These are phyloP conservation scores for Geranium brycei DNA, from an alignment of 345 rosid species.

Conservation along the genomic window DNA sequence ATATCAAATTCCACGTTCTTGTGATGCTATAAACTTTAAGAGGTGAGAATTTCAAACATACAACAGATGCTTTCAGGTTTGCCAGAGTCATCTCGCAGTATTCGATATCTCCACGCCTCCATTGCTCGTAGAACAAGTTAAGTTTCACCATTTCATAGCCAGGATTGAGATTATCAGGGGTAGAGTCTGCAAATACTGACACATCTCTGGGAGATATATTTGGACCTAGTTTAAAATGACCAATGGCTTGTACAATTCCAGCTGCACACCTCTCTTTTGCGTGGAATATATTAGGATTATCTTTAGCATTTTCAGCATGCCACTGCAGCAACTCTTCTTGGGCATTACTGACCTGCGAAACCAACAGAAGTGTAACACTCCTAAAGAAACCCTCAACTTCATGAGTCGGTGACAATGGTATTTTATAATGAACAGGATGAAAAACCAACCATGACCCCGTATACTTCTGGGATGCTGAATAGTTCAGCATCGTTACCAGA, in stretches of 20 bases:
- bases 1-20: neutral
- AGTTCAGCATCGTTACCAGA: slow-evolving; percentile 98
- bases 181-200: slow-evolving; percentile 27
- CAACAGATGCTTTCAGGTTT: slow-evolving; percentile 54
- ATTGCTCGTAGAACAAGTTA: slow-evolving; percentile 67
- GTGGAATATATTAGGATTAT: slow-evolving; percentile 67
- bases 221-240: slow-evolving; percentile 82
- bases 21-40: neutral
- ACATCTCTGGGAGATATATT: slow-evolving; percentile 77
- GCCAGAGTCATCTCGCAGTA: slow-evolving; percentile 50
- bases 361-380: neutral
- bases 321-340: slow-evolving; percentile 95
- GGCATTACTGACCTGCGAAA: slow-evolving; percentile 77
- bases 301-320: slow-evolving; percentile 77
- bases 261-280: slow-evolving; percentile 83
- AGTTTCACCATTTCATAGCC: slow-evolving; percentile 55
- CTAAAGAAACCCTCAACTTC: neutral
- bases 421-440: slow-evolving; percentile 3
- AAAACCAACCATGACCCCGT: slow-evolving; percentile 79
- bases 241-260: slow-evolving; percentile 86
- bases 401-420: neutral
- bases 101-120: slow-evolving; percentile 88
- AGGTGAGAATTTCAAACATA: slow-evolving; percentile 25
- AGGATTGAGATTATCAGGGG: slow-evolving; percentile 28
- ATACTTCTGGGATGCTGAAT: slow-evolving; percentile 75